These are phyloP conservation scores for Phialophora macrospora DNA, from an alignment of 2,329 filamentous ascomycete genomes.

Conservation along the genomic window DNA sequence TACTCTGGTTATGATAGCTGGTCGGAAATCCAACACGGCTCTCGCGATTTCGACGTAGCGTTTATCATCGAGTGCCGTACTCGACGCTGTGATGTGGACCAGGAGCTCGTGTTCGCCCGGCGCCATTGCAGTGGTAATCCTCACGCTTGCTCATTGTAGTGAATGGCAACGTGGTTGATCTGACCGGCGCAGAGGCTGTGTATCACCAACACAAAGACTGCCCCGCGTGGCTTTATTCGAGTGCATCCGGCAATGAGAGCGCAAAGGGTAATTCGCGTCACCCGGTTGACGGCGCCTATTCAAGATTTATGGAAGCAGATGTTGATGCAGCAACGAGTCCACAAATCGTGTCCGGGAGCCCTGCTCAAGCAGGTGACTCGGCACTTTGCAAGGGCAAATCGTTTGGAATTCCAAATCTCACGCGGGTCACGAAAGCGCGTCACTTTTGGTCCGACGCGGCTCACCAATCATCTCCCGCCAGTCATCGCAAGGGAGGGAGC, in stretches of 20 bases:
- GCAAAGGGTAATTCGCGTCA: neutral
- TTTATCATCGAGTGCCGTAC: constrained; percentile 45
- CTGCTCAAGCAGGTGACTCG: neutral
- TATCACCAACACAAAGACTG: neutral
- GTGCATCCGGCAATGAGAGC: neutral
- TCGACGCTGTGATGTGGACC: constrained; percentile 50
- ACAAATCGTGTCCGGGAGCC: neutral
- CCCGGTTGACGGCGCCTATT: neutral
- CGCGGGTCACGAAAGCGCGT: neutral
- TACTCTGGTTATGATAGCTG: constrained; percentile 40
- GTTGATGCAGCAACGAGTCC: neutral
- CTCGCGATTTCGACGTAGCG: constrained; percentile 48
- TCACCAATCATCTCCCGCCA: neutral
- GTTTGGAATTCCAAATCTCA: neutral
- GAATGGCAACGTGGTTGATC: neutral
- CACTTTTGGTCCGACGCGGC: neutral
- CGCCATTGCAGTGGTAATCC: constrained; percentile 17
- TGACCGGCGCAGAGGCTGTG: neutral
- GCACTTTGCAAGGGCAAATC: neutral
- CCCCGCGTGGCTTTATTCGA: neutral
- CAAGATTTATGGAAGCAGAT: neutral
- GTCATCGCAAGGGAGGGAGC: neutral
- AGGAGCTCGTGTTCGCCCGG: constrained; percentile 45
- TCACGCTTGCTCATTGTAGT: constrained; percentile 9
- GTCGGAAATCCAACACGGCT: constrained; percentile 46